Evolutionary conservation across 2,329 filamentous ascomycete species (phyloP).

Genomic region (Cladophialophora carrionii): DNA sequence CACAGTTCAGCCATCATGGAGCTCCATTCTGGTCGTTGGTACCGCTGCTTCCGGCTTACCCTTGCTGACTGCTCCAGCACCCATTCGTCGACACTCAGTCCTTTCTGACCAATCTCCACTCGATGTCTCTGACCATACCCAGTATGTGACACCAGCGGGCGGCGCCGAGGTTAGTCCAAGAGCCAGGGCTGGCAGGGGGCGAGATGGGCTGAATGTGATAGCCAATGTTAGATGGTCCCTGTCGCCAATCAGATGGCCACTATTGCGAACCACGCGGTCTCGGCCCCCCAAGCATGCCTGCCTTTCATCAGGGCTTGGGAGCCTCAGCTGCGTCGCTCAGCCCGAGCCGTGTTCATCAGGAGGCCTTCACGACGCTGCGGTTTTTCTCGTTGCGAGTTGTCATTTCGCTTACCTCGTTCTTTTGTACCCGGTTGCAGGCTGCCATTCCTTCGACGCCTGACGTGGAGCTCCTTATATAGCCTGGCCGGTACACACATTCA

Average conservation of each 20-base stretch:
- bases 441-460: slow-evolving; percentile 17
- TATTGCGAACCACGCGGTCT: slow-evolving; percentile 22
- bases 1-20: background rate
- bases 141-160: slow-evolving; percentile 11
- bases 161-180: slow-evolving; percentile 19
- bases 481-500: background rate
- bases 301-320: slow-evolving; percentile 17
- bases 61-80: slow-evolving; percentile 17
- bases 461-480: slow-evolving; percentile 26
- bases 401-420: slow-evolving; percentile 7
- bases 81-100: background rate
- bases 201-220: slow-evolving; percentile 23
- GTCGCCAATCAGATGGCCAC: slow-evolving; percentile 21
- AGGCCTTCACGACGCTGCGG: slow-evolving; percentile 19
- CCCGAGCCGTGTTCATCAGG: slow-evolving; percentile 23
- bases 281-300: slow-evolving; percentile 25
- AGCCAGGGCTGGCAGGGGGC: slow-evolving; percentile 8
- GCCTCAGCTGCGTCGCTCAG: slow-evolving; percentile 33
- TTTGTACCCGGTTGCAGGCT: slow-evolving; percentile 6
- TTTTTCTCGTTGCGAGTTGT: slow-evolving; percentile 11
- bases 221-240: background rate
- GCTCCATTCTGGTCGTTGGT: background rate
- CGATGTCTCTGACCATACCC: slow-evolving; percentile 10
- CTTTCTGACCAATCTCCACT: slow-evolving; percentile 23
- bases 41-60: slow-evolving; percentile 3